Percentiles rank a stretch among this genome's conserved stretches.
Evolutionary conservation across 768 basidiomycete genomes (phyloP).

Genomic region (Amanita jacksonii): DNA sequence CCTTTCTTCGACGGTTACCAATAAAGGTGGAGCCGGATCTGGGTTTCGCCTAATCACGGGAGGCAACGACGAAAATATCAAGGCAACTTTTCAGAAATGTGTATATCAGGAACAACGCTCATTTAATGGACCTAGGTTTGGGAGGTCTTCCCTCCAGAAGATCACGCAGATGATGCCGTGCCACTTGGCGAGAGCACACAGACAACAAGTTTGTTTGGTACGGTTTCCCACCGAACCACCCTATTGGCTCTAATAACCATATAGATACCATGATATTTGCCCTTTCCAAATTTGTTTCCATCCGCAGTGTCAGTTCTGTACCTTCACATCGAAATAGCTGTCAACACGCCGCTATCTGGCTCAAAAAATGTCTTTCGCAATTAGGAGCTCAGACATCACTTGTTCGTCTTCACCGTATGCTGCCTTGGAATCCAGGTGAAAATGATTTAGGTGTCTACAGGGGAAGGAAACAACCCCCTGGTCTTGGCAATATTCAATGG

Average conservation of each 20-base stretch:
- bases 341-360: slow-evolving; percentile 87
- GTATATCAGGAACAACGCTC: not conserved
- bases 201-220: slow-evolving; percentile 15
- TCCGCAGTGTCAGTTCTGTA: slow-evolving; percentile 74
- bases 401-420: slow-evolving; percentile 29
- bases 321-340: slow-evolving; percentile 73
- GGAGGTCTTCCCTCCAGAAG: slow-evolving; percentile 33
- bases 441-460: slow-evolving; percentile 55
- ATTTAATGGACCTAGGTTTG: slow-evolving; percentile 32
- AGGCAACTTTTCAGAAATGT: slow-evolving; percentile 33
- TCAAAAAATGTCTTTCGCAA: slow-evolving; percentile 80
- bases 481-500: slow-evolving; percentile 86
- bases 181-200: slow-evolving; percentile 11
- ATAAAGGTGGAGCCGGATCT: slow-evolving; percentile 13
- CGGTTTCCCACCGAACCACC: slow-evolving; percentile 15
- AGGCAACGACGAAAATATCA: slow-evolving; percentile 79
- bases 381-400: slow-evolving; percentile 78
- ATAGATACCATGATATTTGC: slow-evolving; percentile 70
- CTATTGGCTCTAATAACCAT: not conserved
- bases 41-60: slow-evolving; percentile 60
- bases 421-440: not conserved
- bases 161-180: slow-evolving; percentile 13
- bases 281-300: slow-evolving; percentile 76
- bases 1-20: slow-evolving; percentile 64
- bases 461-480: slow-evolving; percentile 73